Evolutionary conservation across 2,329 filamentous ascomycete species (phyloP).

Genomic region (Pseudogymnoascus sp.): DNA sequence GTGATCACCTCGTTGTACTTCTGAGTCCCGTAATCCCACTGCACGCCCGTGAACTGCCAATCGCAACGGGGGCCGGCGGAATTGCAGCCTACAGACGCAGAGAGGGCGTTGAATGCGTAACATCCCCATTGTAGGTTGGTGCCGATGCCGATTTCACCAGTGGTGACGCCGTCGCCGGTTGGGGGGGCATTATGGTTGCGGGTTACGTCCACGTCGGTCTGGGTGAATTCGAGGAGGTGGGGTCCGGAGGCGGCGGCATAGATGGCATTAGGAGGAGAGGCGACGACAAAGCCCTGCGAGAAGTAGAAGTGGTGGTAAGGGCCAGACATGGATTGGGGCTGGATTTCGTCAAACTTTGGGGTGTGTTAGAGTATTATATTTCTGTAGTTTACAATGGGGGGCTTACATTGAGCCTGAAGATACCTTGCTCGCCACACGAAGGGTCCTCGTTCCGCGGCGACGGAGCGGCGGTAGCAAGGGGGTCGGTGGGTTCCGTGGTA

Average conservation of each 20-base stretch:
- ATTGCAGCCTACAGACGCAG: slow-evolving; percentile 33
- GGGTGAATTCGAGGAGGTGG: slow-evolving; percentile 26
- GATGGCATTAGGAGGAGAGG: slow-evolving; percentile 25
- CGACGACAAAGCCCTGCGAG: slow-evolving; percentile 29
- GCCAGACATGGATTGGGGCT: slow-evolving; percentile 24
- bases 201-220: slow-evolving; percentile 15
- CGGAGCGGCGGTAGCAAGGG: background rate
- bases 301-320: slow-evolving; percentile 31
- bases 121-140: slow-evolving; percentile 26
- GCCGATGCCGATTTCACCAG: background rate
- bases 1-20: slow-evolving; percentile 20
- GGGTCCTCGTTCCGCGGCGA: background rate
- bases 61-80: slow-evolving; percentile 28
- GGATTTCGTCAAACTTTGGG: slow-evolving; percentile 25
- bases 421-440: slow-evolving; percentile 22
- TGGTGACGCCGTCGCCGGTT: background rate
- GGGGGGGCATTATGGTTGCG: background rate
- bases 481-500: background rate
- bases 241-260: slow-evolving; percentile 26
- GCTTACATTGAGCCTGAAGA: slow-evolving; percentile 25
- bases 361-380: slow-evolving; percentile 11
- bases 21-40: slow-evolving; percentile 20
- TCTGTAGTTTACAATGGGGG: background rate
- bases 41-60: slow-evolving; percentile 32
- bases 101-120: slow-evolving; percentile 31